Evolutionary conservation across 2,329 filamentous ascomycete genomes (phyloP), one percentile per base, ranked within the genome.

Genomic region (Cephalotrichum gorgonifer): DNA sequence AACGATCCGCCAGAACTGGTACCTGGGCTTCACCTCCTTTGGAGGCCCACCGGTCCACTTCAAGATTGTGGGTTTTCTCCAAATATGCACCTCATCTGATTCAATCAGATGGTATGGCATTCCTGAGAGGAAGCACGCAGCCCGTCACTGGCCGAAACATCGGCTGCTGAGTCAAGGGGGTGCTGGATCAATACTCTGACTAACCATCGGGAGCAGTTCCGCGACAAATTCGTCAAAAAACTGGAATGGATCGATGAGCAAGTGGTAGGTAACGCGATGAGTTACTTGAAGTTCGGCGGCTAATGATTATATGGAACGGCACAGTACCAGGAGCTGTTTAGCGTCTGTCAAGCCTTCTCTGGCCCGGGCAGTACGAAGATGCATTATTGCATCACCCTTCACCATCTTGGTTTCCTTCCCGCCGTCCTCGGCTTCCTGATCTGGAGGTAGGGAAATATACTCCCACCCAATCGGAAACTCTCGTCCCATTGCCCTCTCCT

Each of bases 301-400:
- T n/a, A 3, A 38, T 38, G n/a, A 17, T 38, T 7, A 17, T 4
- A 17, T 15, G 31, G 7, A 38, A 6, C 20, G 30, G 35, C 28
- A 39, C 43, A 84, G 79, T 87, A 82, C 61, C 80, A 85, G 60
- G 84, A 88, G 57, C 71, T 88, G 0, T 88, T 88, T 61, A 81
- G 79, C 22, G 65, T 88, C 43, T 78, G 74, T 17, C 83, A 88
- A 63, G 79, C 79, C 1, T 68, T 87, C 2, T 80, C 79, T 0
- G 84, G 84, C 0, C 85, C 84, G 0, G 83, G 56, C 0, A 83
- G 78, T 53, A 87, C 84, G 2, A 88, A 88, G 58, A 84, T 88
- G 77, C 60, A 78, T 0, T 87, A 85, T 52, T 84, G 77, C 51
- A 78, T 88, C 38, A 78, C 79, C 31, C 62, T 85, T 17, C 73